Evolutionary conservation across 768 basidiomycete genomes (phyloP).

Genomic region (Terana coerulea): DNA sequence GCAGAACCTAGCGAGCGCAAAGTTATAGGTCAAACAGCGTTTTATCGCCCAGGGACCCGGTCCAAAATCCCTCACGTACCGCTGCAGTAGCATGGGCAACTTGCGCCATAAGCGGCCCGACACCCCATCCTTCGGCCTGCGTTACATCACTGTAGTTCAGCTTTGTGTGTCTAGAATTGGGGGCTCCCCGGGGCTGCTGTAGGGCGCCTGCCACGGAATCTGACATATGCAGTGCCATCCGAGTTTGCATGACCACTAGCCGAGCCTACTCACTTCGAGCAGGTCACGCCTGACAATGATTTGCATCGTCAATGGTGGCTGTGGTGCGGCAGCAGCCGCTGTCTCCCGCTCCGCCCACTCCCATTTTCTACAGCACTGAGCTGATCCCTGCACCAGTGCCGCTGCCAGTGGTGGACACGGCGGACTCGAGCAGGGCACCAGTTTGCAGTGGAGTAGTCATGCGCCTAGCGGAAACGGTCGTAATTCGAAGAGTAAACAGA

Average conservation of each 20-base stretch:
- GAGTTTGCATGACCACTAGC: neutral
- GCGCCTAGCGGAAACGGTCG: neutral
- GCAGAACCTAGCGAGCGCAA: conserved; percentile 39
- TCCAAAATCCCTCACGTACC: conserved; percentile 24
- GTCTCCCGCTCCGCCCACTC: neutral
- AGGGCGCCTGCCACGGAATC: too few relatives aligned
- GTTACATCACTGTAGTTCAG: neutral
- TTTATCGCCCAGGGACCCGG: neutral
- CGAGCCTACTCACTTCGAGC: conserved; percentile 32
- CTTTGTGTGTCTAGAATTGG: neutral
- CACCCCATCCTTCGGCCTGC: conserved; percentile 40
- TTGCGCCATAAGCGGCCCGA: conserved; percentile 43
- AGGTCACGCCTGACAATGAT: conserved; percentile 40
- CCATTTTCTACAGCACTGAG: too few relatives aligned
- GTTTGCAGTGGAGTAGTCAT: too few relatives aligned
- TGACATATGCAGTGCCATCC: too few relatives aligned
- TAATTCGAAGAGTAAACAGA: neutral
- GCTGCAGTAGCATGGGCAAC: conserved; percentile 41
- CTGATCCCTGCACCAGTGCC: too few relatives aligned
- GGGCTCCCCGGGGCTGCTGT: too few relatives aligned
- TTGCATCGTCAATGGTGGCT: conserved; percentile 36
- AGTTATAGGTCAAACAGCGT: too few relatives aligned
- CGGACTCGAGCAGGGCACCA: too few relatives aligned
- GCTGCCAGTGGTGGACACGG: too few relatives aligned
- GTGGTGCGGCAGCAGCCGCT: neutral